A percentile compares a stretch with the other conserved stretches of the same genome.
phyloP scores from a whole-genome alignment of 352 stramenopile species.

The Blastocystis sp. region DNA sequence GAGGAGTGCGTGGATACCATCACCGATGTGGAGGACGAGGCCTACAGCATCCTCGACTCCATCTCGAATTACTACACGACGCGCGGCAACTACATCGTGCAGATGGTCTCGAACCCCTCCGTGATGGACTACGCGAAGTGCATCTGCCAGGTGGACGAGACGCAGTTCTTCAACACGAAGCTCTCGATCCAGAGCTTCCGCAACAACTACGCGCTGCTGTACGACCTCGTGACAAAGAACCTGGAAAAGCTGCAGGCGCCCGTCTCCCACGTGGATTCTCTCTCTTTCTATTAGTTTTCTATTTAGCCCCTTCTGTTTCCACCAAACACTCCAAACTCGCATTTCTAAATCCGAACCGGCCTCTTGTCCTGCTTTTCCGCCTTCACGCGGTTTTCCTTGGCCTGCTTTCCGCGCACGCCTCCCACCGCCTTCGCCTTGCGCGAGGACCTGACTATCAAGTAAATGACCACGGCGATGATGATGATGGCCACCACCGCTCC shows the following conservation, averaged over 20 bases:
- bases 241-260: slow-evolving; percentile 69
- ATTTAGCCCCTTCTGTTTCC: slow-evolving; percentile 25
- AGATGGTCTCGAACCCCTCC: slow-evolving; percentile 68
- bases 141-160: slow-evolving; percentile 68
- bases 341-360: no score
- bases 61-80: slow-evolving; percentile 62
- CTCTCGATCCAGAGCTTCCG: slow-evolving; percentile 66
- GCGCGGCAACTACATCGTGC: slow-evolving; percentile 53
- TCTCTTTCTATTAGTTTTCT: slow-evolving; percentile 65
- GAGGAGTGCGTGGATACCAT: slow-evolving; percentile 70
- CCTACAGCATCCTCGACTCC: slow-evolving; percentile 68
- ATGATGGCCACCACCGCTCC: background rate
- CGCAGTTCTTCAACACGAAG: slow-evolving; percentile 68
- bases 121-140: slow-evolving; percentile 70
- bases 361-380: no score
- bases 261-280: slow-evolving; percentile 7
- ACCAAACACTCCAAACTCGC: no score
- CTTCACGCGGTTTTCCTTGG: no score
- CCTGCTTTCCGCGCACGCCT: slow-evolving; percentile 3
- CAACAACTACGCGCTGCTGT: slow-evolving; percentile 70
- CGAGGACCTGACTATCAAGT: background rate
- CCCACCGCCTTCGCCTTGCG: slow-evolving; percentile 19
- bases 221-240: slow-evolving; percentile 71
- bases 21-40: slow-evolving; percentile 63
- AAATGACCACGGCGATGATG: background rate